Conservation (phyloP, 2,329 filamentous ascomycete species). For the Sporothrix phasma region DNA sequence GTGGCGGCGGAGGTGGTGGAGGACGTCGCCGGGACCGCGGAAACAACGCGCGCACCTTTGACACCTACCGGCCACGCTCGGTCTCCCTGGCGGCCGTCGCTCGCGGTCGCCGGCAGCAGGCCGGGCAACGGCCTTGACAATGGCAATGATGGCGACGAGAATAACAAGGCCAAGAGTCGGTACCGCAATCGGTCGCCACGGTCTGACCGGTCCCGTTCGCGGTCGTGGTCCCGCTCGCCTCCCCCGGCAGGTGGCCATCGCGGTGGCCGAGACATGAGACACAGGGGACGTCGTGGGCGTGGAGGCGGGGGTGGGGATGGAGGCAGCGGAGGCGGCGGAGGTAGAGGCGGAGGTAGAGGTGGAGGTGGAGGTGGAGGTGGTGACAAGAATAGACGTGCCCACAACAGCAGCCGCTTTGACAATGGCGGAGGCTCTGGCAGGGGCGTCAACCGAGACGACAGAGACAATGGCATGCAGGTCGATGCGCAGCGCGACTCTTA, state of each 20-base stretch:
- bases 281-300: neutral
- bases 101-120: constrained; percentile 20
- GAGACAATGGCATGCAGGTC: neutral
- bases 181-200: constrained; percentile 39
- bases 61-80: constrained; percentile 49
- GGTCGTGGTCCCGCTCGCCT: neutral
- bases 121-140: constrained; percentile 22
- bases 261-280: neutral
- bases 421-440: neutral
- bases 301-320: neutral
- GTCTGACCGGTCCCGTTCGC: constrained; percentile 23
- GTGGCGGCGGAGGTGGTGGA: constrained; percentile 16
- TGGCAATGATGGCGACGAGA: no score
- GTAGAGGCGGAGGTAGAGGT: neutral
- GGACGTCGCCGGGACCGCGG: constrained; percentile 16
- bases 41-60: constrained; percentile 17
- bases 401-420: neutral
- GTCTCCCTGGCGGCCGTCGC: constrained; percentile 39
- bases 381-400: neutral
- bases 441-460: no score
- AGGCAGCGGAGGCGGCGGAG: neutral
- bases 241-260: neutral
- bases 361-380: neutral
- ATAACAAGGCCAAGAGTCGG: constrained; percentile 26
- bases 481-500: neutral